phyloP scores from a whole-genome alignment of 2,329 filamentous ascomycete genomes.

The Neonectria faginata region DNA sequence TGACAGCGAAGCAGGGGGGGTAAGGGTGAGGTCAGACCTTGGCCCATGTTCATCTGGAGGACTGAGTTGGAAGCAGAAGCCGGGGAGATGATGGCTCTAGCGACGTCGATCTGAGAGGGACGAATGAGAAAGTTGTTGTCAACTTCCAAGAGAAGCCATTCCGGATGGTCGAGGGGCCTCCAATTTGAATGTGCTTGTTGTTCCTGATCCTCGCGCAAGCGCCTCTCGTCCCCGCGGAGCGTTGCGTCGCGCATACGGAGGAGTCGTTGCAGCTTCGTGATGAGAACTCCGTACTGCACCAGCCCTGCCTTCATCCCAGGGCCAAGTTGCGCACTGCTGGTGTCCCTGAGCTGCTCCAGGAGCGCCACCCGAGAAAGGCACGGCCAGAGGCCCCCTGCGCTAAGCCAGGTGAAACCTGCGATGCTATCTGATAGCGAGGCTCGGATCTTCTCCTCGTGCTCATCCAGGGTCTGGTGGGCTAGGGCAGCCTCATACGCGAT shows the following conservation, averaged over 20 bases:
- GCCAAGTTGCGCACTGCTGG: constrained; percentile 45
- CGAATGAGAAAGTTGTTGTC: constrained; percentile 73
- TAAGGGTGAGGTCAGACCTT: constrained; percentile 52
- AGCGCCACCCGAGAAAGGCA: constrained; percentile 55
- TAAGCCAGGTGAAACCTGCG: constrained; percentile 52
- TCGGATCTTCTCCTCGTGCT: background rate
- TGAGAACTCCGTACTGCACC: constrained; percentile 55
- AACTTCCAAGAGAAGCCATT: constrained; percentile 76
- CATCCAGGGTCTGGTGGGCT: background rate
- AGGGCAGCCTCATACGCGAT: background rate
- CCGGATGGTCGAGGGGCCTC: constrained; percentile 61
- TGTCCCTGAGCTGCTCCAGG: constrained; percentile 58
- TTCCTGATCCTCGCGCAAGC: constrained; percentile 59
- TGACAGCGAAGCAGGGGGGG: background rate
- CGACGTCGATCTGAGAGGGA: constrained; percentile 70
- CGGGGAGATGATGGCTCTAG: constrained; percentile 67
- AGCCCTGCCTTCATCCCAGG: constrained; percentile 54
- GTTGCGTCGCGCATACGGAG: constrained; percentile 54
- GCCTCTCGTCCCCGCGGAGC: constrained; percentile 37
- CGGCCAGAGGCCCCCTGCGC: constrained; percentile 58
- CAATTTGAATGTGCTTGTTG: constrained; percentile 66
- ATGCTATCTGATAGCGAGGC: background rate
- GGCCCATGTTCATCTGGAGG: constrained; percentile 75
- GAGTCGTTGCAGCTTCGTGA: constrained; percentile 60
- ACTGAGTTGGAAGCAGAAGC: constrained; percentile 65